Percentiles rank a stretch among this genome's conserved stretches.
Conservation (phyloP, 164 flowering plant species). For the Aristolochia fimbriata region DNA sequence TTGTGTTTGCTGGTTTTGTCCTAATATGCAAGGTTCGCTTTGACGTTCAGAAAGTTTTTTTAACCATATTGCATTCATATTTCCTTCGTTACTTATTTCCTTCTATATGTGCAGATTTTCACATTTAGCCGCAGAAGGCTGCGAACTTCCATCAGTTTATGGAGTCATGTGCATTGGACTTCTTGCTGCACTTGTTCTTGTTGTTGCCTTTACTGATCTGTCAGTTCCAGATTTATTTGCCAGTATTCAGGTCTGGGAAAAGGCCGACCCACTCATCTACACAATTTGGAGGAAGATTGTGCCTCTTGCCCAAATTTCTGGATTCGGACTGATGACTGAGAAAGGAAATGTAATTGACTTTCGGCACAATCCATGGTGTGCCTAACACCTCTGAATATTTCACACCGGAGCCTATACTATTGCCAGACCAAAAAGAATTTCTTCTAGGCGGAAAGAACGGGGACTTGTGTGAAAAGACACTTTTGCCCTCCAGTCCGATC, state of each 20-base stretch:
- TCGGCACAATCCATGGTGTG: too few relatives aligned
- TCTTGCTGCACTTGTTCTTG: constrained; percentile 51
- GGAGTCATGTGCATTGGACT: constrained; percentile 60
- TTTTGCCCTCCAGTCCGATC: too few relatives aligned
- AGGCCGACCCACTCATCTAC: too few relatives aligned
- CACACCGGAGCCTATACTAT: too few relatives aligned
- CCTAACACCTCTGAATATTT: too few relatives aligned
- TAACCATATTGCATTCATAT: background rate
- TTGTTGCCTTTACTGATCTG: constrained; percentile 48
- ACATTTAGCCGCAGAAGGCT: constrained; percentile 66
- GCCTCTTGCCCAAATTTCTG: too few relatives aligned
- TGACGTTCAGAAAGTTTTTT: background rate
- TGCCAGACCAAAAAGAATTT: too few relatives aligned
- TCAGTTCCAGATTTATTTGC: constrained; percentile 84
- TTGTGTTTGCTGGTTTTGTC: constrained; percentile 54
- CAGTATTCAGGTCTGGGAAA: constrained; percentile 73
- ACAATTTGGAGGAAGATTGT: too few relatives aligned
- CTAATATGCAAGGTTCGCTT: constrained; percentile 73
- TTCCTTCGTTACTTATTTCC: background rate
- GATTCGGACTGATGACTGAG: too few relatives aligned
- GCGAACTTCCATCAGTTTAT: constrained; percentile 55
- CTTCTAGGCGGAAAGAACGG: too few relatives aligned
- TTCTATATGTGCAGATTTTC: constrained; percentile 44
- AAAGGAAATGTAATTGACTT: too few relatives aligned
- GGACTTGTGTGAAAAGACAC: too few relatives aligned